These are phyloP conservation scores for Porodaedalea pini DNA, from an alignment of 1,284 basidiomycete genomes.

Conservation along the genomic window DNA sequence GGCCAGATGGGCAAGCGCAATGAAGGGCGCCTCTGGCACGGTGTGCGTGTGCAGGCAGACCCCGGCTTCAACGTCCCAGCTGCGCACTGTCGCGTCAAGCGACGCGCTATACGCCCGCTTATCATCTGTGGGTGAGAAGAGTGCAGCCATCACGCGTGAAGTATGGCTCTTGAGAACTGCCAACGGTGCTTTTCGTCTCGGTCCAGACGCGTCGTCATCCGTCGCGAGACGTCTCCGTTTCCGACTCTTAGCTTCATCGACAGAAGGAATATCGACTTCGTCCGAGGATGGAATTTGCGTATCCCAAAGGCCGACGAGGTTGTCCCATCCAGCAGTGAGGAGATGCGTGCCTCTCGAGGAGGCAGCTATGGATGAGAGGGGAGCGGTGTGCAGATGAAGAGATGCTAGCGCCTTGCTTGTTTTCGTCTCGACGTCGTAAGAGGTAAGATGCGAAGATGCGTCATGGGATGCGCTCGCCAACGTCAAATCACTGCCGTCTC, in stretches of 20 bases:
- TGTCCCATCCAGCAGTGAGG: slow-evolving; percentile 78
- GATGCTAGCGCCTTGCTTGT: slow-evolving; percentile 47
- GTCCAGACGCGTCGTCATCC: slow-evolving; percentile 28
- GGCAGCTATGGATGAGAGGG: slow-evolving; percentile 64
- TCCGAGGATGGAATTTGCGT: slow-evolving; percentile 58
- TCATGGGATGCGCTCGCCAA: slow-evolving; percentile 85
- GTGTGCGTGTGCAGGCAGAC: slow-evolving; percentile 65
- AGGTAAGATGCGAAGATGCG: slow-evolving; percentile 66
- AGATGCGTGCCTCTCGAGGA: slow-evolving; percentile 55
- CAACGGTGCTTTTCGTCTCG: slow-evolving; percentile 59
- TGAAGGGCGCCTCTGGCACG: slow-evolving; percentile 67
- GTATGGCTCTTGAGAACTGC: slow-evolving; percentile 73
- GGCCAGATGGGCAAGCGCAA: slow-evolving; percentile 40
- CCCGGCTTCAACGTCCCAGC: slow-evolving; percentile 70
- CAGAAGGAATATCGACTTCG: slow-evolving; percentile 45
- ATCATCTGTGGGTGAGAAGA: slow-evolving; percentile 39
- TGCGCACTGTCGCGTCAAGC: slow-evolving; percentile 71
- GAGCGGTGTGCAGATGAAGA: slow-evolving; percentile 72
- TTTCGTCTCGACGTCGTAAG: slow-evolving; percentile 37
- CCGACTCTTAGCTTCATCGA: slow-evolving; percentile 2
- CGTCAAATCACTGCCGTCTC: slow-evolving; percentile 36
- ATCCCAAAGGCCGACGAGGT: slow-evolving; percentile 76
- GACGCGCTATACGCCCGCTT: slow-evolving; percentile 62
- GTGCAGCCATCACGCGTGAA: slow-evolving; percentile 63
- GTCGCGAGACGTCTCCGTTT: slow-evolving; percentile 8